These are phyloP conservation scores for Sugiyamaella novakii DNA, from an alignment of 1,139 yeast genomes.

Conservation along the genomic window DNA sequence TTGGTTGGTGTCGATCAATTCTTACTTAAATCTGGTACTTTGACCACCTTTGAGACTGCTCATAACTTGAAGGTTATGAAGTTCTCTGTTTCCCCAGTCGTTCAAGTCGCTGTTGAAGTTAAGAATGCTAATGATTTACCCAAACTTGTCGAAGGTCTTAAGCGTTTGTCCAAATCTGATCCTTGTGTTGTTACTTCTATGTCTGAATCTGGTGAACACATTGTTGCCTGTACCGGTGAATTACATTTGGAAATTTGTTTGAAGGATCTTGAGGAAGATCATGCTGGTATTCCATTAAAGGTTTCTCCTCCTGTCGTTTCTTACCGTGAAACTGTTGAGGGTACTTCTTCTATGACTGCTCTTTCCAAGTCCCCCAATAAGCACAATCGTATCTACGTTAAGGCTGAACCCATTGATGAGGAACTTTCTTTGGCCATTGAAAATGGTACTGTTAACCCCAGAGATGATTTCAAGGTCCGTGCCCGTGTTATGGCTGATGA, in stretches of 20 bases:
- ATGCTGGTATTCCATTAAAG: conserved; percentile 99
- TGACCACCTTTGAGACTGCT: conserved; percentile 94
- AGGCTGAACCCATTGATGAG: conserved; percentile 95
- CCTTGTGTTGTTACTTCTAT: conserved; percentile 93
- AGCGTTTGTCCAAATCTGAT: conserved; percentile 99
- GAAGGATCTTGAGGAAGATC: conserved; percentile 95
- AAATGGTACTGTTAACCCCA: conserved; percentile 86
- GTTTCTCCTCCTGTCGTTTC: conserved; percentile 97
- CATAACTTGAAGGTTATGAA: conserved; percentile 99
- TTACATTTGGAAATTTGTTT: conserved; percentile 98
- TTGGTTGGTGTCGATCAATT: conserved; percentile 99
- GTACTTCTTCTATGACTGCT: conserved; percentile 92
- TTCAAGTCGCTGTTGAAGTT: conserved; percentile 98
- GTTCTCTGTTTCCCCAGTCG: conserved; percentile 99
- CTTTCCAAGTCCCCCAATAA: conserved; percentile 99
- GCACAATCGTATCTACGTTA: conserved; percentile 99
- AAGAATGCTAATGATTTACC: conserved; percentile 99
- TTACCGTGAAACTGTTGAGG: conserved; percentile 97
- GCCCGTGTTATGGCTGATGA: conserved; percentile 99
- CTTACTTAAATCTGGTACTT: conserved; percentile 98
- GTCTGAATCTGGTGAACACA: conserved; percentile 97
- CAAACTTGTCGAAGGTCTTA: conserved; percentile 99
- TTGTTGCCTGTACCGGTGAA: conserved; percentile 99
- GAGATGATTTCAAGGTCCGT: conserved; percentile 99
- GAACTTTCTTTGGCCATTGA: conserved; percentile 93